Evolutionary conservation across 441 rosid species (phyloP).

Genomic region (Croton laevigatus): DNA sequence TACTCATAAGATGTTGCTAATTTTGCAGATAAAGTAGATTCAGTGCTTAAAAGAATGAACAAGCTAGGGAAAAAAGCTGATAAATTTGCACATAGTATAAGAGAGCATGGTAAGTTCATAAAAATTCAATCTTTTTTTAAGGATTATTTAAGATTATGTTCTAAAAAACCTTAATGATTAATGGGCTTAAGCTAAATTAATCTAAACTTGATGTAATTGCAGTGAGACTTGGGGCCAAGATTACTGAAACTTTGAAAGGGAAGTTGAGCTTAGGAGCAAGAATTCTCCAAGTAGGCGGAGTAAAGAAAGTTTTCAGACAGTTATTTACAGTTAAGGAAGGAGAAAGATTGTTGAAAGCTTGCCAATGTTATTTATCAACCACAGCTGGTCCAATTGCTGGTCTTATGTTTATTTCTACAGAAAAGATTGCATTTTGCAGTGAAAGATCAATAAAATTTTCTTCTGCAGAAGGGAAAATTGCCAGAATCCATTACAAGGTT

Average conservation of each 20-base stretch:
- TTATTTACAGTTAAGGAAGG: constrained; percentile 41
- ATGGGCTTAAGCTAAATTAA: neutral
- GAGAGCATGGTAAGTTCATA: constrained; percentile 44
- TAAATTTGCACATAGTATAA: constrained; percentile 41
- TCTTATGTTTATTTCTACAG: constrained; percentile 54
- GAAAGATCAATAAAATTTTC: constrained; percentile 52
- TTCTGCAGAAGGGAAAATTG: constrained; percentile 44
- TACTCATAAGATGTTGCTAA: constrained; percentile 1
- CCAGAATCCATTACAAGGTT: constrained; percentile 55
- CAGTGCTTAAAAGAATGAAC: constrained; percentile 40
- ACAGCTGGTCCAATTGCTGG: constrained; percentile 65
- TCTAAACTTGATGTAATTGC: constrained; percentile 17
- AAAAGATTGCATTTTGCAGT: constrained; percentile 58
- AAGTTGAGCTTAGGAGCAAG: constrained; percentile 63
- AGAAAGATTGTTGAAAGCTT: constrained; percentile 44
- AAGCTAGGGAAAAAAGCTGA: constrained; percentile 48
- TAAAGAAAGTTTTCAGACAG: constrained; percentile 47
- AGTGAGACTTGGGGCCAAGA: constrained; percentile 49
- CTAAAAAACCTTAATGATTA: neutral
- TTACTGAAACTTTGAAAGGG: constrained; percentile 58
- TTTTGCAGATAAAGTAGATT: constrained; percentile 32
- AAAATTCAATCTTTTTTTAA: no score
- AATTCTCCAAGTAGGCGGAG: constrained; percentile 60
- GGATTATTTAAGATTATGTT: no score
- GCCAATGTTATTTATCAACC: constrained; percentile 59